A percentile compares a stretch with the other conserved stretches of the same genome.
These are phyloP conservation scores for Digitaria exilis DNA, from an alignment of 202 grass and related monocot genomes.

Conservation along the genomic window DNA sequence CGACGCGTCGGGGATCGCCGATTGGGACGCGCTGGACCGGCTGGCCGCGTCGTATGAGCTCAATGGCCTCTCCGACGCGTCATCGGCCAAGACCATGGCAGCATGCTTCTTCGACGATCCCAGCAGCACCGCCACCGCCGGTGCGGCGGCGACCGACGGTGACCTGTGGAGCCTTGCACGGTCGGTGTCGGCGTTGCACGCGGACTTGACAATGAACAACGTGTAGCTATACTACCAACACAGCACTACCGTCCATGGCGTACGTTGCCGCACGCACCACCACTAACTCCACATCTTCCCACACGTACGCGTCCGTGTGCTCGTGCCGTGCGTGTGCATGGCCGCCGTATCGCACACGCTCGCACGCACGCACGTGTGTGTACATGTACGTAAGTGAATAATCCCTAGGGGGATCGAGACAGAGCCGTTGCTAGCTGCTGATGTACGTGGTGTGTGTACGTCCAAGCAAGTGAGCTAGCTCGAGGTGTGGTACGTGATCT, in stretches of 20 bases:
- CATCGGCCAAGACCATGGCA: slow-evolving; percentile 39
- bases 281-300: slow-evolving; percentile 27
- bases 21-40: slow-evolving; percentile 70
- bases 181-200: slow-evolving; percentile 51
- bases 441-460: neutral
- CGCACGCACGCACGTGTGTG: neutral
- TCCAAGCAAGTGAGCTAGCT: neutral
- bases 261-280: neutral
- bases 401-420: slow-evolving; percentile 26
- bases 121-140: neutral
- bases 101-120: slow-evolving; percentile 48
- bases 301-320: neutral
- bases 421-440: neutral
- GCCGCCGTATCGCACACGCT: neutral
- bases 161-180: slow-evolving; percentile 88
- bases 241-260: neutral
- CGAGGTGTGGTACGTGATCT: neutral
- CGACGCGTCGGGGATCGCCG: slow-evolving; percentile 23
- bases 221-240: neutral
- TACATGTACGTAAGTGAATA: slow-evolving; percentile 46
- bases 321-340: neutral
- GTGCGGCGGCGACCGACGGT: slow-evolving; percentile 40
- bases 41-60: slow-evolving; percentile 59
- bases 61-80: slow-evolving; percentile 41
- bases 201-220: slow-evolving; percentile 52